Conservation (phyloP, 345 rosid genomes). For the Diplotaxis tenuifolia region DNA sequence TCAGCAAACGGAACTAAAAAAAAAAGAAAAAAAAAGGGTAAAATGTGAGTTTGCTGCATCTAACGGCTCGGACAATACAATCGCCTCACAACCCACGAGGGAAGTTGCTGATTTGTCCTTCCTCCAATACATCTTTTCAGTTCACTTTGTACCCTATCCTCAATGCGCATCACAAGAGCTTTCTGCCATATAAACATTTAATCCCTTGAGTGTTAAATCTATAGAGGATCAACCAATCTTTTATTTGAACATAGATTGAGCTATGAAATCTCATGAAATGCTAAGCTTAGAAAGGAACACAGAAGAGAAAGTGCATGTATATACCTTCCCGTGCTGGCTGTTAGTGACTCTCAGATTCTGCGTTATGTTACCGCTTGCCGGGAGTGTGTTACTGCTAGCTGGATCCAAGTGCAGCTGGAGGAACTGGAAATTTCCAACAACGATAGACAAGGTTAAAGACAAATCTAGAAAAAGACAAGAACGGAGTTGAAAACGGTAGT, state of each 20-base stretch:
- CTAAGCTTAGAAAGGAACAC: background rate
- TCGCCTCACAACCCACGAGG: constrained; percentile 68
- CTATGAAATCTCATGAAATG: constrained; percentile 11
- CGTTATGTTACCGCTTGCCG: constrained; percentile 54
- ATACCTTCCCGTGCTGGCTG: constrained; percentile 97
- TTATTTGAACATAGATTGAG: background rate
- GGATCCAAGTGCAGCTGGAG: constrained; percentile 95
- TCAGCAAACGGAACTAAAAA: no score
- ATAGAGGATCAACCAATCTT: constrained; percentile 8
- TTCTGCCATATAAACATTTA: constrained; percentile 58
- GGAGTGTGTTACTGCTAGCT: constrained; percentile 73
- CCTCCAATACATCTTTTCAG: constrained; percentile 76
- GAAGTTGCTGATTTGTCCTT: constrained; percentile 87
- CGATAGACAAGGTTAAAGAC: constrained; percentile 13
- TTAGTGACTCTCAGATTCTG: constrained; percentile 77
- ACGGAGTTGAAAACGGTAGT: background rate
- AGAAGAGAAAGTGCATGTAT: background rate
- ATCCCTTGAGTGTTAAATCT: background rate
- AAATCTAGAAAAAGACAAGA: background rate
- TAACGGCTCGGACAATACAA: constrained; percentile 24
- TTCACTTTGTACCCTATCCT: constrained; percentile 85
- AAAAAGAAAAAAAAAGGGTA: no score
- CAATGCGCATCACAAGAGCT: constrained; percentile 85
- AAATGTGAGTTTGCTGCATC: no score
- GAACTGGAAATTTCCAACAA: constrained; percentile 51